A percentile compares a stretch with the other conserved stretches of the same genome.
Evolutionary conservation across 176 grass and related monocot genomes (phyloP).

Genomic region (Rhynchospora breviuscula): DNA sequence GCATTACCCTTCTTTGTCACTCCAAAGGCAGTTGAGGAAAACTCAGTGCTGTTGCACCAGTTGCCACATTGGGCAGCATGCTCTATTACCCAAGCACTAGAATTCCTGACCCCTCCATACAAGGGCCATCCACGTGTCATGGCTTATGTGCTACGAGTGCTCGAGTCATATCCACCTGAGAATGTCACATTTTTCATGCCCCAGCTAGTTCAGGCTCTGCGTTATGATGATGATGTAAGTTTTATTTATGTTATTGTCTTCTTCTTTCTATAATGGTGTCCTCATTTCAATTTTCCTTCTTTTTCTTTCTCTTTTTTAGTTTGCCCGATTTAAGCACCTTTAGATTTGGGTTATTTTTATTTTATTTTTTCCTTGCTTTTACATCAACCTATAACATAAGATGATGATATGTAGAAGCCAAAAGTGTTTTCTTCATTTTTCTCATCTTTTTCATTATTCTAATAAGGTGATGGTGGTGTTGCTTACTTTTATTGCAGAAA

Average conservation of each 20-base stretch:
- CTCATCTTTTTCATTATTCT: neutral
- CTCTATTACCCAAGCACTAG: conserved; percentile 91
- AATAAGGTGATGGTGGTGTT: neutral
- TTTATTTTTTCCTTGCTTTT: conserved; percentile 8
- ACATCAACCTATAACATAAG: neutral
- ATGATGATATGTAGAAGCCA: neutral
- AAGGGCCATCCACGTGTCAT: conserved; percentile 96
- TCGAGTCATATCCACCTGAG: conserved; percentile 97
- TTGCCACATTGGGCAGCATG: conserved; percentile 93
- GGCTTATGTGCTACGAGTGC: conserved; percentile 95
- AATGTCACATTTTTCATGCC: conserved; percentile 99
- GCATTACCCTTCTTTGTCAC: conserved; percentile 97
- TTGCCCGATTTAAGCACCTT: conserved; percentile 17
- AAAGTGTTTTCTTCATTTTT: neutral
- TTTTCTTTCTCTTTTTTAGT: conserved; percentile 10
- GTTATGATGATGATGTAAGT: conserved; percentile 94
- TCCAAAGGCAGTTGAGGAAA: conserved; percentile 94
- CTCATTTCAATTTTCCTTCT: conserved; percentile 1
- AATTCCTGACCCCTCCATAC: conserved; percentile 93
- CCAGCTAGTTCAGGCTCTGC: conserved; percentile 92
- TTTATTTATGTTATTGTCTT: conserved; percentile 31
- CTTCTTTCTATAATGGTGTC: conserved; percentile 17
- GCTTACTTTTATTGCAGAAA: conserved; percentile 44
- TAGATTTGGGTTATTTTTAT: neutral
- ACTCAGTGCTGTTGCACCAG: conserved; percentile 87